phyloP scores from a whole-genome alignment of 2,329 filamentous ascomycete genomes.

The Fusarium verrucosum region DNA sequence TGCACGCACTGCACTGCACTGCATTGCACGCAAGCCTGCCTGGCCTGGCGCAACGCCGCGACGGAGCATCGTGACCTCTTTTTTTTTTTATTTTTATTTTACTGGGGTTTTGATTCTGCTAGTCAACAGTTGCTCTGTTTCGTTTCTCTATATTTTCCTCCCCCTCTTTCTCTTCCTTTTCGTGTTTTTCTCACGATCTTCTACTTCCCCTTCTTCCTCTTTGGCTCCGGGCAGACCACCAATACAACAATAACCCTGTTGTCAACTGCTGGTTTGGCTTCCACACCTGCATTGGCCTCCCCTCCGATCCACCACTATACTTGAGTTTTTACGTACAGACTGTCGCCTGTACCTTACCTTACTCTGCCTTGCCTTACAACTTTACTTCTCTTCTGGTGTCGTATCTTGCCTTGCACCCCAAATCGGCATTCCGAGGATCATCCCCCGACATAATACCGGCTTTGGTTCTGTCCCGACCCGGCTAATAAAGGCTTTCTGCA shows the following conservation, averaged over 20 bases:
- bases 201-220: conserved; percentile 3
- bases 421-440: conserved; percentile 38
- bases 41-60: conserved; percentile 42
- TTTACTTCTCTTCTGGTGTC: conserved; percentile 17
- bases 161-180: conserved; percentile 15
- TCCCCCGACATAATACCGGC: conserved; percentile 41
- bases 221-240: conserved; percentile 15
- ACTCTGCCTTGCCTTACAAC: not conserved
- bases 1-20: conserved; percentile 19
- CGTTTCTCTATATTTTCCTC: conserved; percentile 19
- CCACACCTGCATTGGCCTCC: conserved; percentile 46
- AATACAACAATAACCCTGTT: conserved; percentile 37
- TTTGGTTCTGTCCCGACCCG: conserved; percentile 31
- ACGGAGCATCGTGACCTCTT: conserved; percentile 45
- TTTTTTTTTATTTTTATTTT: conserved; percentile 33
- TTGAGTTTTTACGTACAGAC: conserved; percentile 50
- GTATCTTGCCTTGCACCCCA: conserved; percentile 34
- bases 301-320: conserved; percentile 47
- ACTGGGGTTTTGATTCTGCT: conserved; percentile 31
- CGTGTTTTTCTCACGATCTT: conserved; percentile 20
- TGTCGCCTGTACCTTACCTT: conserved; percentile 16
- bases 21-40: conserved; percentile 21
- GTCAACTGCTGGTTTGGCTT: conserved; percentile 35
- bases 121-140: conserved; percentile 19
- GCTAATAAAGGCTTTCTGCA: conserved; percentile 36